Conservation (phyloP, 208 protist genomes). For the Strigomonas oncopelti region DNA sequence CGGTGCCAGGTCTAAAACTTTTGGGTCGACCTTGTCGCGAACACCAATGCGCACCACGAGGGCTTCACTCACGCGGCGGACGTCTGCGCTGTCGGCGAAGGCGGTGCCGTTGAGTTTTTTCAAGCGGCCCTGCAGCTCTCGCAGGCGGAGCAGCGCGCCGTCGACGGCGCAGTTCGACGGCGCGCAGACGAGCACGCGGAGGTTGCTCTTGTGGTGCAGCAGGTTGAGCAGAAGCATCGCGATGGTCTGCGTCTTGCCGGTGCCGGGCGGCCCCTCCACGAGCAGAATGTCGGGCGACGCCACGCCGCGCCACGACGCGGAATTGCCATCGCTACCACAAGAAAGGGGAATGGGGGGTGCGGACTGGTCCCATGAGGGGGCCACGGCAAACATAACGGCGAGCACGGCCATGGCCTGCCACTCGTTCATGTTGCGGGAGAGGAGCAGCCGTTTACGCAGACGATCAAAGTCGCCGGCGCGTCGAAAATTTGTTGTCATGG, state of each 20-base stretch:
- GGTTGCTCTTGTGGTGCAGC: conserved; percentile 31
- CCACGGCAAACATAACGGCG: conserved; percentile 44
- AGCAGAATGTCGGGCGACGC: conserved; percentile 51
- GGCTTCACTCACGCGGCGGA: neutral
- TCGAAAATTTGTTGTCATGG: conserved; percentile 20
- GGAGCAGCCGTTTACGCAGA: conserved; percentile 24
- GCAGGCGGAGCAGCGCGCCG: conserved; percentile 67
- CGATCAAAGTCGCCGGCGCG: conserved; percentile 9
- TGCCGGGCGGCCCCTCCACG: conserved; percentile 87
- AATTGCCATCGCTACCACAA: no score
- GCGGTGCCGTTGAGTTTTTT: neutral
- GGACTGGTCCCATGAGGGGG: conserved; percentile 36
- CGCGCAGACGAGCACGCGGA: conserved; percentile 74
- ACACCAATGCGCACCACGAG: conserved; percentile 63
- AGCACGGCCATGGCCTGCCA: conserved; percentile 65
- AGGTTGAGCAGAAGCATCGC: conserved; percentile 59
- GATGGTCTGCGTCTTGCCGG: conserved; percentile 90
- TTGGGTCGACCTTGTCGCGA: conserved; percentile 44
- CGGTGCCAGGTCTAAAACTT: conserved; percentile 37
- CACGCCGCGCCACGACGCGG: no score
- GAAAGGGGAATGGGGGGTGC: neutral
- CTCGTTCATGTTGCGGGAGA: conserved; percentile 46
- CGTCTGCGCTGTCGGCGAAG: neutral
- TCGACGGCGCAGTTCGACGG: conserved; percentile 89
- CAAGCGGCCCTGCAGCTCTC: conserved; percentile 24